Base-by-base conservation (phyloP, 164 flowering plant species). In the Piper longum region DNA sequence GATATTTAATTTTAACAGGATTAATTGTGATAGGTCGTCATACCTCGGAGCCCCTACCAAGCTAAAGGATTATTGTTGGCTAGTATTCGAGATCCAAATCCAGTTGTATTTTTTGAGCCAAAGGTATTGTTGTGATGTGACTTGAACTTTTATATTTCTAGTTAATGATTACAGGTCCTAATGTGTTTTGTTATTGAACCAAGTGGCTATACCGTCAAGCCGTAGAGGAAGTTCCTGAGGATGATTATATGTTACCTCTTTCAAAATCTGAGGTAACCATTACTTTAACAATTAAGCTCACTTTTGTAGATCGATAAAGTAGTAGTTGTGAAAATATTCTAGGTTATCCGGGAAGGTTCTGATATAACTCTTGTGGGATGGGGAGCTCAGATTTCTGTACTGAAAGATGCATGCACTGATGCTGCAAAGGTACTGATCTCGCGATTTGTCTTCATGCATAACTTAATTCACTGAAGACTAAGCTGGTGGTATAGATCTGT, bases 331-430 rank as follows among this genome's bases (percentile, higher is more conserved):
- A 61, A 54, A 41, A 7, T 44, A 54, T 39, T 45, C 9, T 73
- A 90, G 97, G 89, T 93, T 63, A 77, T 93, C 67, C 81, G 91
- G 65, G 78, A 85, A 73, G 97, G 97, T 40, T 81, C 60, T 66
- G 99, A 93, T 77, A 84, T 93, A 67, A 88, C 99, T 57, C 88
- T 93, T 40, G 96, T 93, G 56, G 97, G 95, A 5, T 93, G 99
- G 99, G 99, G 99, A 75, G 96, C 97, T 70, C 99, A 93, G 71
- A 80, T 93, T 41, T 62, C 89, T 42, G 56, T 88, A 54, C 87
- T 93, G 97, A 89, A 88, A 72, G 82, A 90, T 66, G 99, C 96
- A 36, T 88, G 99, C 71, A 54, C 43, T 59, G 95, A 85, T 64
- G 97, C 99, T 59, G 95, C 80, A 75, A 85, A 90, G 84, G 99